Percentiles rank a stretch among this genome's conserved stretches.
These are phyloP conservation scores for Quercus phellos DNA, from an alignment of 331 rosid genomes.

Conservation along the genomic window DNA sequence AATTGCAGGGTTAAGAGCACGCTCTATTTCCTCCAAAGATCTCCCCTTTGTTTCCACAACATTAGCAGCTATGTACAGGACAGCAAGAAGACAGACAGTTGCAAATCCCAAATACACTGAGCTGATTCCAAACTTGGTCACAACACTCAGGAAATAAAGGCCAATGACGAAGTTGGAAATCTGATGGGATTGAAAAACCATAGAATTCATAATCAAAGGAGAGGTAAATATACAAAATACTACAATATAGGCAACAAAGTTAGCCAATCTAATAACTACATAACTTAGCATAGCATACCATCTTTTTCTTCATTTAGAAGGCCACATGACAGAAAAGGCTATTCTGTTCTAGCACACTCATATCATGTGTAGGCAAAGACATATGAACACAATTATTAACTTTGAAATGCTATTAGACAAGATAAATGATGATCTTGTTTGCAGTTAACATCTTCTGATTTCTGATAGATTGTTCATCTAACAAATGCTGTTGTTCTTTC, in stretches of 20 bases:
- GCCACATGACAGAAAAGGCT: background rate
- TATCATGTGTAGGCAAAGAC: background rate
- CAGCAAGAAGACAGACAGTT: constrained; percentile 72
- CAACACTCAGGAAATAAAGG: constrained; percentile 90
- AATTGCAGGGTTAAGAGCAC: constrained; percentile 55
- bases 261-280: too few relatives aligned
- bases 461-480: background rate
- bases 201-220: constrained; percentile 3
- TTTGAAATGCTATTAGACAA: too few relatives aligned
- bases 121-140: constrained; percentile 87
- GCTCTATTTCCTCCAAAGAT: constrained; percentile 90
- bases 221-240: background rate
- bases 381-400: too few relatives aligned
- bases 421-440: too few relatives aligned
- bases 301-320: background rate
- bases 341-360: background rate
- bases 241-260: background rate
- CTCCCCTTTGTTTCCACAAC: constrained; percentile 96
- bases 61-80: constrained; percentile 72
- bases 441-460: background rate
- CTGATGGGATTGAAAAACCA: constrained; percentile 36
- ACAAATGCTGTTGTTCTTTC: background rate
- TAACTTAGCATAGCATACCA: background rate
- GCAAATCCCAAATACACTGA: constrained; percentile 79
- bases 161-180: constrained; percentile 85